phyloP scores from a whole-genome alignment of 2,329 filamentous ascomycete species.

The Orbilia quercus region DNA sequence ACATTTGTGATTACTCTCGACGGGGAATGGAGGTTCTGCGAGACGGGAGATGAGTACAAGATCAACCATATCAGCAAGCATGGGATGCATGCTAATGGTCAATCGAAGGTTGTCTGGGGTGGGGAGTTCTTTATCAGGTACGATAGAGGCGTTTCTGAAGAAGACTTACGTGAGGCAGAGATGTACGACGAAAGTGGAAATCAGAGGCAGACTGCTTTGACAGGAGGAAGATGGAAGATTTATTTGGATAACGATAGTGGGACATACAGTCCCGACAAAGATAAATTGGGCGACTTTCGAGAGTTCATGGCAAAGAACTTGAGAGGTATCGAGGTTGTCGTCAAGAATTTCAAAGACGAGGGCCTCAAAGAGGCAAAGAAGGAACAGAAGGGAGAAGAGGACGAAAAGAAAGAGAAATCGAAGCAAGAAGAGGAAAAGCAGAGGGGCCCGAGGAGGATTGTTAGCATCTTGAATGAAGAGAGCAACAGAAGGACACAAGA shows the following conservation, averaged over 20 bases:
- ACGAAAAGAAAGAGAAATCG: background rate
- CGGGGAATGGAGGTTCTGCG: constrained; percentile 55
- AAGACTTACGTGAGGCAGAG: constrained; percentile 29
- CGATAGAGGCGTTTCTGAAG: constrained; percentile 5
- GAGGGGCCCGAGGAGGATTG: constrained; percentile 10
- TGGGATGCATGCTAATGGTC: constrained; percentile 47
- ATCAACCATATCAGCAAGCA: constrained; percentile 55
- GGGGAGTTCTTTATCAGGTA: constrained; percentile 49
- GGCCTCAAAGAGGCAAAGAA: constrained; percentile 41
- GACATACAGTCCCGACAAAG: constrained; percentile 37
- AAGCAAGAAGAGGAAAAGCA: background rate
- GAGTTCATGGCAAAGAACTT: constrained; percentile 53
- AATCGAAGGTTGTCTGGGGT: constrained; percentile 39
- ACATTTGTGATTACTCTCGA: constrained; percentile 47
- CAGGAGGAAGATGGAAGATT: constrained; percentile 39
- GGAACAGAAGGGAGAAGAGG: constrained; percentile 37
- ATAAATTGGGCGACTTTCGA: constrained; percentile 36
- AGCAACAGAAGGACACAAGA: constrained; percentile 12
- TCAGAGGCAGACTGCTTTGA: background rate
- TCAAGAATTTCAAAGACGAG: constrained; percentile 46
- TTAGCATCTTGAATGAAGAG: constrained; percentile 26
- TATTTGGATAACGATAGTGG: constrained; percentile 55
- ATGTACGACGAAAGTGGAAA: constrained; percentile 21
- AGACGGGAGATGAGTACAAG: constrained; percentile 53
- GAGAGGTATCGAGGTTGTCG: constrained; percentile 46